Conservation (phyloP, 331 rosid species). For the Quercus lobata region DNA sequence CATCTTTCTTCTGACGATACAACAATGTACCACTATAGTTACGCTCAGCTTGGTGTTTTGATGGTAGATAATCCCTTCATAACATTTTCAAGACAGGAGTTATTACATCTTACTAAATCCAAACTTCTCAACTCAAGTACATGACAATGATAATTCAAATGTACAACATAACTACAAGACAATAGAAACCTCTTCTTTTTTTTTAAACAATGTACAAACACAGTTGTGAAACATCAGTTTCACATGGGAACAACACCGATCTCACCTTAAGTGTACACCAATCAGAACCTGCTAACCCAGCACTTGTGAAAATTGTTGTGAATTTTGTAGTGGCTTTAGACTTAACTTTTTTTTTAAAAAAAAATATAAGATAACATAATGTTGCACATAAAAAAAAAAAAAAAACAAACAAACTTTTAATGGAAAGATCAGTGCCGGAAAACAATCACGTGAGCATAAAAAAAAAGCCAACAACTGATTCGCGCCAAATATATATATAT, state of each 20-base stretch:
- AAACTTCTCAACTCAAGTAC: not conserved
- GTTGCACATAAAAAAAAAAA: not conserved
- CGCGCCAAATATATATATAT: too few species aligned
- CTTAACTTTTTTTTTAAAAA: not conserved
- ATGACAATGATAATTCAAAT: conserved; percentile 2
- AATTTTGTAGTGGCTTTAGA: too few species aligned
- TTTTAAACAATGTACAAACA: too few species aligned
- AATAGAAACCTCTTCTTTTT: too few species aligned
- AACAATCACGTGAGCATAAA: too few species aligned
- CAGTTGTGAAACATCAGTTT: too few species aligned
- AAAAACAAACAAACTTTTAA: not conserved
- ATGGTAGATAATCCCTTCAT: conserved; percentile 68
- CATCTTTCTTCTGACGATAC: conserved; percentile 70
- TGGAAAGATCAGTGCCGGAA: not conserved
- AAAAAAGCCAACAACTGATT: too few species aligned
- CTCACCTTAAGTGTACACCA: too few species aligned
- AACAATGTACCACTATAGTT: conserved; percentile 69
- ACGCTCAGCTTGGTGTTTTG: conserved; percentile 48
- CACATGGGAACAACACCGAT: too few species aligned
- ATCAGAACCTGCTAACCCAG: too few species aligned
- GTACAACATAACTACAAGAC: conserved; percentile 1
- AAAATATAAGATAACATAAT: not conserved
- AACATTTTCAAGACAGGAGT: not conserved
- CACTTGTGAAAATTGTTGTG: too few species aligned
- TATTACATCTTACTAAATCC: not conserved